A percentile compares a stretch with the other conserved stretches of the same genome.
Conservation (phyloP, 345 rosid species). For the Ricinus communis region DNA sequence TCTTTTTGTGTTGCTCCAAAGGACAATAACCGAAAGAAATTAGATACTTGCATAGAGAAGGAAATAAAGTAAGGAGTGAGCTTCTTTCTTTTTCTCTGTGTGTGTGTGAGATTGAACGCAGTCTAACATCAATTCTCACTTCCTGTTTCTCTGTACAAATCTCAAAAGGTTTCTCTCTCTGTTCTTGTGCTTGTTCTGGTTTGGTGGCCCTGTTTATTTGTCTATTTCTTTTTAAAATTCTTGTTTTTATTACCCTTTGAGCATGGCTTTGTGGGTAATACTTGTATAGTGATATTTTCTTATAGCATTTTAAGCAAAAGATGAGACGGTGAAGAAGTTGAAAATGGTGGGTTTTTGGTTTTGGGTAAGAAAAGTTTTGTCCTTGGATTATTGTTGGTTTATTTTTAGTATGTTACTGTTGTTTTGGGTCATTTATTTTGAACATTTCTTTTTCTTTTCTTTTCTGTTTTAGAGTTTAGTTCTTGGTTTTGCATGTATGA, state of each 20-base stretch:
- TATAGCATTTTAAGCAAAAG: conserved; percentile 12
- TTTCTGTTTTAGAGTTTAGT: conserved; percentile 6
- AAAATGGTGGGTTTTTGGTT: conserved; percentile 1
- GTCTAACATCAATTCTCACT: too few relatives aligned
- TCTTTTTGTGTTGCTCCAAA: neutral
- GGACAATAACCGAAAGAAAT: neutral
- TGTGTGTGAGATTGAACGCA: too few relatives aligned
- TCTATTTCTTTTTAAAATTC: neutral
- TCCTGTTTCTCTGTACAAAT: too few relatives aligned
- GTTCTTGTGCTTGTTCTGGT: neutral
- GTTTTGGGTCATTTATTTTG: neutral
- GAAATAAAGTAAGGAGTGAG: neutral
- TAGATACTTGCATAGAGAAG: neutral
- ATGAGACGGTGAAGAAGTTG: conserved; percentile 15
- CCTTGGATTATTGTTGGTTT: conserved; percentile 1
- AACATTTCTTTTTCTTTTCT: neutral
- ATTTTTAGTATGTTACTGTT: neutral
- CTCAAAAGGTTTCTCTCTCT: too few relatives aligned
- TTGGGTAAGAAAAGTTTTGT: neutral
- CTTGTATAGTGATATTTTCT: neutral
- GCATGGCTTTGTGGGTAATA: neutral
- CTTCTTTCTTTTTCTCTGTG: neutral
- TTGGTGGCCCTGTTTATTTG: neutral
- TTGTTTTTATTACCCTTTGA: neutral
- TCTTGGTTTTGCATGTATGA: conserved; percentile 33